Conservation (phyloP, 257 asterid species). For the Avicennia marina region DNA sequence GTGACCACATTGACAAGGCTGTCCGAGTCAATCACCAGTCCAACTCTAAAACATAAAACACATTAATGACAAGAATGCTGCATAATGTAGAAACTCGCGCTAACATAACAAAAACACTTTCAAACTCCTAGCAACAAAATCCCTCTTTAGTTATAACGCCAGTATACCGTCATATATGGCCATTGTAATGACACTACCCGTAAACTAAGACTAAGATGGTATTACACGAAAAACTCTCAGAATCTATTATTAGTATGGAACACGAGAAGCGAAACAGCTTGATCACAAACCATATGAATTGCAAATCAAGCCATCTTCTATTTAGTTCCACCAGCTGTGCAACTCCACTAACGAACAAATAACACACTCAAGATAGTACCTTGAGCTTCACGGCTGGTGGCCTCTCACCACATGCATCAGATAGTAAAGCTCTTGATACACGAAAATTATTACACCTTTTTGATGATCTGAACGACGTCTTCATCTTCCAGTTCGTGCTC, state of each 20-base stretch:
- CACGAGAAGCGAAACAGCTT: conserved; percentile 1
- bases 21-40: too few relatives aligned
- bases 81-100: too few relatives aligned
- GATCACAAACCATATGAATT: not conserved
- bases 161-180: too few relatives aligned
- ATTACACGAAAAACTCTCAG: not conserved
- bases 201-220: too few relatives aligned
- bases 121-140: too few relatives aligned
- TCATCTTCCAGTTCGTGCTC: conserved; percentile 98
- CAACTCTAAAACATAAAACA: too few relatives aligned
- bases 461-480: conserved; percentile 95
- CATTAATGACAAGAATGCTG: too few relatives aligned
- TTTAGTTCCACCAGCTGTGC: conserved; percentile 1
- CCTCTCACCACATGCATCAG: conserved; percentile 10
- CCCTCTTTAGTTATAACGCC: too few relatives aligned
- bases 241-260: too few relatives aligned
- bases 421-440: not conserved
- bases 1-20: too few relatives aligned
- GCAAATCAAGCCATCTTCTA: conserved; percentile 18
- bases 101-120: too few relatives aligned
- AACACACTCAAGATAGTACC: conserved; percentile 2
- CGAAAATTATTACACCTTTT: conserved; percentile 54
- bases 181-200: too few relatives aligned
- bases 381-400: not conserved
- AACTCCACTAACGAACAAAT: not conserved